Evolutionary conservation across 495 filamentous ascomycete species (phyloP), one percentile per base, ranked within the genome.

Genomic region (Penicillium psychrofluorescens): DNA sequence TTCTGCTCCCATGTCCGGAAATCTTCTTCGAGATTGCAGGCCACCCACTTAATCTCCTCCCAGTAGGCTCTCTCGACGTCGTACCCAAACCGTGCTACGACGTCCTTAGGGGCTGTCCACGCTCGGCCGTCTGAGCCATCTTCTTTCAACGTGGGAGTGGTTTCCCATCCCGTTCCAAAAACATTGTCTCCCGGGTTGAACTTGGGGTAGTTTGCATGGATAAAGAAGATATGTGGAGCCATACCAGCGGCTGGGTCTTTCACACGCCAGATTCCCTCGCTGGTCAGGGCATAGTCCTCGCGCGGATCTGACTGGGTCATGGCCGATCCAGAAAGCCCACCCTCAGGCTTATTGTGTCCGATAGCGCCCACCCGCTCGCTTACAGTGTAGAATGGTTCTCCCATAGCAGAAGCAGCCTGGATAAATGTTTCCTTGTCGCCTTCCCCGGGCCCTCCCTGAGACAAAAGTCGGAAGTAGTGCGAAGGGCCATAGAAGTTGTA

Each of bases 381-480:
- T 15, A 84, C 75, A 15, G 70, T 54, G 46, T 77, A 80, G 52
- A 70, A 78, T 0, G 73, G 61, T 13, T 63, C 53, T 6, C 66
- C 60, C 6, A 81, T 54, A 5, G 70, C 73, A 3, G 65, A 50
- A 1, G 80, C 79, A 0, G 78, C 79, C 8, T 72, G 59, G 2
- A 79, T 50, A 38, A 83, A 84, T 4, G 77, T 83, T 49, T 84
- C 81, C 55, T 84, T 84, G 53, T 84, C 81, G 1, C 80, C 80
- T 44, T 81, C 66, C 3, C 79, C 80, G 1, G 71, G 66, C 0
- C 63, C 73, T 6, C 77, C 75, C 53, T 80, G 79, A 6, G 67
- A 70, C 16, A 83, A 60, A 8, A 84, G 60, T 6, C 65, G 59
- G 57, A 80, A 84, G 56, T 79, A 84, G 47, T 77, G 68, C 0